These are phyloP conservation scores for Biscogniauxia marginata DNA, from an alignment of 2,329 filamentous ascomycete genomes.

Conservation along the genomic window DNA sequence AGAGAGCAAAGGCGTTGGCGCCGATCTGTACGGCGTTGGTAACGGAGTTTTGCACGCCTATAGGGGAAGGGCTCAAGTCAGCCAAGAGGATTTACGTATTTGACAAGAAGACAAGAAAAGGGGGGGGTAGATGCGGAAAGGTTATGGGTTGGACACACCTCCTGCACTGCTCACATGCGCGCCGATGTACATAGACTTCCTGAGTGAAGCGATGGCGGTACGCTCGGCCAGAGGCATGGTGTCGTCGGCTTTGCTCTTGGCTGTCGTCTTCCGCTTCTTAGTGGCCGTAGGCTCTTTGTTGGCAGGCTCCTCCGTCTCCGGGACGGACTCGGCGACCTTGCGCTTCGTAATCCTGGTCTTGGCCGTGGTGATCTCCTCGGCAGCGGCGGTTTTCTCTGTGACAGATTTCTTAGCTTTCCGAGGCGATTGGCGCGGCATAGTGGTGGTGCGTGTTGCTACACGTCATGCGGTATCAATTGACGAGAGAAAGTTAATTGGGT, in stretches of 20 bases:
- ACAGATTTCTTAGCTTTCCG: conserved; percentile 14
- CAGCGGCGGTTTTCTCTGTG: conserved; percentile 12
- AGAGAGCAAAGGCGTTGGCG: conserved; percentile 90
- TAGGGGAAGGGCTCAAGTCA: conserved; percentile 12
- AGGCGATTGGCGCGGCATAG: conserved; percentile 20
- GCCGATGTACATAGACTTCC: conserved; percentile 75
- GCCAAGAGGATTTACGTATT: background rate
- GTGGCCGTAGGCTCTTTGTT: conserved; percentile 8
- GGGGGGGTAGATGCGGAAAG: background rate
- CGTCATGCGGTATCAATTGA: background rate
- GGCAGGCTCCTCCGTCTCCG: conserved; percentile 8
- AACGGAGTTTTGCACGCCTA: conserved; percentile 86
- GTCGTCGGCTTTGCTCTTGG: conserved; percentile 40
- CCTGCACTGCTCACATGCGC: conserved; percentile 90
- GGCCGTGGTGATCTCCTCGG: conserved; percentile 20
- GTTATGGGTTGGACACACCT: conserved; percentile 47
- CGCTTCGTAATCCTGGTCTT: conserved; percentile 20
- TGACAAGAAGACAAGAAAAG: background rate
- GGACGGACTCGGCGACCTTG: conserved; percentile 17
- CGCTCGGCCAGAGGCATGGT: conserved; percentile 65
- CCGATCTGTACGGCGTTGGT: conserved; percentile 77
- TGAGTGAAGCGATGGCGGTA: conserved; percentile 62
- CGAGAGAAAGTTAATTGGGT: background rate
- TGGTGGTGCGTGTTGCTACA: background rate
- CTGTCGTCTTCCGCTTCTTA: conserved; percentile 44